These are phyloP conservation scores for Clathrospora elynae DNA, from an alignment of 2,329 filamentous ascomycete species.

Conservation along the genomic window DNA sequence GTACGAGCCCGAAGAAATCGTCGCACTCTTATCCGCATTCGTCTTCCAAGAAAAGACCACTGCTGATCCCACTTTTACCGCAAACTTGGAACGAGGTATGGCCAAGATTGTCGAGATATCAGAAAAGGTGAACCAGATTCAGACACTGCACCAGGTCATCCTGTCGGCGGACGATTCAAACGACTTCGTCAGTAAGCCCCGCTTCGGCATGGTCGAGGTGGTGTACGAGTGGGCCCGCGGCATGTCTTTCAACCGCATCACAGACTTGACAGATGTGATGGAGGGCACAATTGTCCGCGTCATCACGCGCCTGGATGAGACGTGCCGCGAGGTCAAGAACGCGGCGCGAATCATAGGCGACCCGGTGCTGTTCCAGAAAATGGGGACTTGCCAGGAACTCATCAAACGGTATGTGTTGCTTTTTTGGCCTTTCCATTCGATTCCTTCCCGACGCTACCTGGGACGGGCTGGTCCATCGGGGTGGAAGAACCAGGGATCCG, in stretches of 20 bases:
- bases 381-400: conserved; percentile 95
- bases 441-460: conserved; percentile 5
- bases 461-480: too few relatives aligned
- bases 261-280: conserved; percentile 90
- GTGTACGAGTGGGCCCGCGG: conserved; percentile 98
- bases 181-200: conserved; percentile 83
- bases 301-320: conserved; percentile 93
- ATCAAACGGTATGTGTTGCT: conserved; percentile 86
- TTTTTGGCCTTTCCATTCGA: background rate
- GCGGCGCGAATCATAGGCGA: conserved; percentile 94
- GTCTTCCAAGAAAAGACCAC: conserved; percentile 98
- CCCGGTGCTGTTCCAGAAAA: conserved; percentile 90
- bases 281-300: conserved; percentile 97
- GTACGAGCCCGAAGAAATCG: conserved; percentile 95
- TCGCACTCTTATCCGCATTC: conserved; percentile 88
- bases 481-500: too few relatives aligned
- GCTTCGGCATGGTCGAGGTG: conserved; percentile 94
- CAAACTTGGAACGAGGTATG: conserved; percentile 79
- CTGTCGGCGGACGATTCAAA: conserved; percentile 87
- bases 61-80: conserved; percentile 76
- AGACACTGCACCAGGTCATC: conserved; percentile 90
- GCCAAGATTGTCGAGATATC: conserved; percentile 87
- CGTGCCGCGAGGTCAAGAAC: conserved; percentile 96
- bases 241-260: conserved; percentile 98
- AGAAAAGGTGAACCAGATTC: conserved; percentile 88